Base-by-base conservation (phyloP, 192 early-diverging fungal species). In the Gryganskiella cystojenkinii region DNA sequence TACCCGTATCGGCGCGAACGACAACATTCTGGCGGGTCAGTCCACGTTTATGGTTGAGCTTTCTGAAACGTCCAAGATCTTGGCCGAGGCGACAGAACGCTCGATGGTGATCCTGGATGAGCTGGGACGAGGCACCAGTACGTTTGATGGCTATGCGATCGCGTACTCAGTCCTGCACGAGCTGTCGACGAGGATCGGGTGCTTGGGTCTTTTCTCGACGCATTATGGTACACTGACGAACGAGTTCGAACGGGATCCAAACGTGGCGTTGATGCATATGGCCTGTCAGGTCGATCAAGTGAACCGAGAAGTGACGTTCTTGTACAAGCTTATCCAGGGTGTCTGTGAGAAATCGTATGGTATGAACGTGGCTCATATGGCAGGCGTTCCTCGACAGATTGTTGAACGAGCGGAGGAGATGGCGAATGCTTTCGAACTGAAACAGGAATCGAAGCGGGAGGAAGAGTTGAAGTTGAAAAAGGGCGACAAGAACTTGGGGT, bases 341-440 rank as follows among this genome's bases (percentile, higher is more conserved):
- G 90, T 91, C 3, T 97, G 94, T 66, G 92, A 93, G 44, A 95
- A 95, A 81, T 95, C 94, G 25, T 97, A 95, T 70, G 98, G 98
- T 52, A 98, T 99, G 96, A 99, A 98, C 63, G 96, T 98, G 0
- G 98, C 98, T 4, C 85, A 83, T n/a, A 98, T 99, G 94, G 98
- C 97, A 0, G 95, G 95, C 8, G 88, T 99, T 15, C 95, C 95
- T 0, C 30, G 81, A 27, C 33, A 70, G 7, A 89, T 97, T 50
- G 87, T 97, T 6, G 82, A 87, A 31, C 80, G 86, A 20, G 96
- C 96, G 17, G 89, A 87, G 44, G 62, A 56, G 7, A 84, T 92
- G 49, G 94, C 95, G 0, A 85, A 88, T 6, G 61, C 89, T 34
- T 97, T 97, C 75, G 96, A 98, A 64, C 56, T 68, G 8, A 78